These are phyloP conservation scores for Dillenia turbinata DNA, from an alignment of 164 flowering plant species.

Conservation along the genomic window DNA sequence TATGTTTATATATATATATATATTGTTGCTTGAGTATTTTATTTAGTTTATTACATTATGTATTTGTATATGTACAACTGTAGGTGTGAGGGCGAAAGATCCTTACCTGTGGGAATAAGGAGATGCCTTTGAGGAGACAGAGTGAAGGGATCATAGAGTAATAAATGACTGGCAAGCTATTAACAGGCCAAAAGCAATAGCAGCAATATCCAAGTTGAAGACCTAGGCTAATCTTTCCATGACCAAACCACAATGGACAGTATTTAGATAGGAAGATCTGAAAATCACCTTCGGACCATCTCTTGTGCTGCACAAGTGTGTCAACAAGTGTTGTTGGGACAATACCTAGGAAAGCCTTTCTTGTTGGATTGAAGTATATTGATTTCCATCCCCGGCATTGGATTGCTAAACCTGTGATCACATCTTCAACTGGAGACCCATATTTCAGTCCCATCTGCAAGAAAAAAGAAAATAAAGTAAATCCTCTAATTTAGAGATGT, in stretches of 20 bases:
- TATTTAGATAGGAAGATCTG: conserved; percentile 53
- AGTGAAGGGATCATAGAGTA: conserved; percentile 59
- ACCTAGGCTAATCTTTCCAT: conserved; percentile 36
- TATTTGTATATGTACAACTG: too few relatives aligned
- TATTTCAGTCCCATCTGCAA: conserved; percentile 64
- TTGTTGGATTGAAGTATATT: conserved; percentile 36
- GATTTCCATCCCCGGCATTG: conserved; percentile 73
- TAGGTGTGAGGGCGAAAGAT: background rate
- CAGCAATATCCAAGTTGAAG: conserved; percentile 45
- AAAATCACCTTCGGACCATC: conserved; percentile 80
- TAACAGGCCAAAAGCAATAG: conserved; percentile 52
- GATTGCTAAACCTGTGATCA: conserved; percentile 57
- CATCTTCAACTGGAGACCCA: conserved; percentile 66
- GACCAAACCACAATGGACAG: conserved; percentile 46
- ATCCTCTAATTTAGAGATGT: too few relatives aligned
- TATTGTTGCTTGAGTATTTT: too few relatives aligned
- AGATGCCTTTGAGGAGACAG: conserved; percentile 46
- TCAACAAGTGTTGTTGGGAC: conserved; percentile 44
- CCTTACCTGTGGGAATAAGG: conserved; percentile 59
- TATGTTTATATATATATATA: too few relatives aligned
- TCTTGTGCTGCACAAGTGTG: conserved; percentile 59
- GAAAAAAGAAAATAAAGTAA: background rate
- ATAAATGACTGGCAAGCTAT: conserved; percentile 42
- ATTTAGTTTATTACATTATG: too few relatives aligned
- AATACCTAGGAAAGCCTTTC: conserved; percentile 49